Base-by-base conservation (phyloP, 345 rosid genomes). In the Gossypium mustelinum region DNA sequence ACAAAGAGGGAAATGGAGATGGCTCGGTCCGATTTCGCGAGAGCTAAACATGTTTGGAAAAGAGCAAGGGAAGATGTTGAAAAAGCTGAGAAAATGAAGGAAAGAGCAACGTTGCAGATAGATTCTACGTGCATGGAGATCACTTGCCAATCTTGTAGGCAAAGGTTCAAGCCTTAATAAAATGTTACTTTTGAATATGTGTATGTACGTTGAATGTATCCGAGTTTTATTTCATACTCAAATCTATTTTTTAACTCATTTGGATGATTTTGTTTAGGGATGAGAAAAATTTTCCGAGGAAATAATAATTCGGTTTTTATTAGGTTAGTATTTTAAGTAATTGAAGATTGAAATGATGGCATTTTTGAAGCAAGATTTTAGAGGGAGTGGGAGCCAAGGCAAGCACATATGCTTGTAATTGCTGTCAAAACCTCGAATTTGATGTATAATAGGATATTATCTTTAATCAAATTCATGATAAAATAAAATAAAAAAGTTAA, bases 101-200 rank as follows among this genome's bases (percentile, higher is more conserved):
- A 89, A 68, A 81, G 87, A 79, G 92, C 97, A 27, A 86, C 91
- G 60, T 79, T 78, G 64, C 87, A 73, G 86, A 83, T 84, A 2
- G 98, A 90, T 87, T 84, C 92, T 61, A 72, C 88, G 76, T 88
- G 92, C 89, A 84, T 88, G 87, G 96, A 95, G 89, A 88, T 93
- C 86, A 95, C 99, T 82, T 95, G 98, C 77, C 99, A 93, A 17
- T 93, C 97, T 76, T 95, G 99, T 86, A 87, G 96, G 79, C 97
- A 91, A 79, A 89, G 89, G 83, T 93, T 95, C 84, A 89, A 91
- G 83, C 88, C 90, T 78, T 84, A 25, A 58, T 34, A 8, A 18
- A 11, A 20, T 58, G 34, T 24, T 58, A 4, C 14, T 25, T 20
- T 25, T 25, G 5, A 34, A 34, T 29, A 29, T 58, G 2, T 58